Conservation (phyloP, 106 monocot genomes). For the Platanthera guangdongensis region DNA sequence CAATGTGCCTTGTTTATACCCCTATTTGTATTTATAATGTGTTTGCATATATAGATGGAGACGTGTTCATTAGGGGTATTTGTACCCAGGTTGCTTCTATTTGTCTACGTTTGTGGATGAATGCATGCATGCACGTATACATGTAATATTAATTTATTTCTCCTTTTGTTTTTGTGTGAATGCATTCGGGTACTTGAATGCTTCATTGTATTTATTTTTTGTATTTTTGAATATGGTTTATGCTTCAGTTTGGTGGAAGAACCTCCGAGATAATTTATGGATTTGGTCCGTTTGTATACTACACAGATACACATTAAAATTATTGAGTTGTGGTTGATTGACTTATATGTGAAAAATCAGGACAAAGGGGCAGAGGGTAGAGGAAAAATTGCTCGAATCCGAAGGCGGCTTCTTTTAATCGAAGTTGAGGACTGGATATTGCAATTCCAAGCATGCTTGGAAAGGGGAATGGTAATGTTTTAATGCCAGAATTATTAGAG, state of each 20-base stretch:
- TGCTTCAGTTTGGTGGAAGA: background rate
- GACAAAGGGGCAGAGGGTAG: slow-evolving; percentile 93
- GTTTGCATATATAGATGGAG: background rate
- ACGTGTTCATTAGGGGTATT: no score
- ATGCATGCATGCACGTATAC: no score
- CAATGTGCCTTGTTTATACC: background rate
- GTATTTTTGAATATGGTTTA: background rate
- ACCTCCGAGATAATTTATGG: background rate
- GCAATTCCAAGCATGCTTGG: slow-evolving; percentile 53
- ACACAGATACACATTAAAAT: background rate
- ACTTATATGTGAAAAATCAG: slow-evolving; percentile 22
- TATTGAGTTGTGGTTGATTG: background rate
- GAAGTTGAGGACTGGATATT: slow-evolving; percentile 80
- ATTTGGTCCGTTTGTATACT: background rate
- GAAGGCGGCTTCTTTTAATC: slow-evolving; percentile 77
- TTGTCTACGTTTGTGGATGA: no score
- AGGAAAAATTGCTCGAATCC: slow-evolving; percentile 72
- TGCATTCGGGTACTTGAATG: background rate
- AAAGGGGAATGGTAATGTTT: slow-evolving; percentile 55
- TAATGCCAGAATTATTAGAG: background rate
- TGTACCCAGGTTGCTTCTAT: no score
- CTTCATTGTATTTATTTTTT: background rate
- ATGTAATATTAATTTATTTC: background rate
- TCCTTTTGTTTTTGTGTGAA: background rate
- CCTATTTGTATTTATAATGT: background rate